Evolutionary conservation across 352 stramenopile genomes (phyloP), one percentile per base, ranked within the genome.

Genomic region (Phytophthora pini): DNA sequence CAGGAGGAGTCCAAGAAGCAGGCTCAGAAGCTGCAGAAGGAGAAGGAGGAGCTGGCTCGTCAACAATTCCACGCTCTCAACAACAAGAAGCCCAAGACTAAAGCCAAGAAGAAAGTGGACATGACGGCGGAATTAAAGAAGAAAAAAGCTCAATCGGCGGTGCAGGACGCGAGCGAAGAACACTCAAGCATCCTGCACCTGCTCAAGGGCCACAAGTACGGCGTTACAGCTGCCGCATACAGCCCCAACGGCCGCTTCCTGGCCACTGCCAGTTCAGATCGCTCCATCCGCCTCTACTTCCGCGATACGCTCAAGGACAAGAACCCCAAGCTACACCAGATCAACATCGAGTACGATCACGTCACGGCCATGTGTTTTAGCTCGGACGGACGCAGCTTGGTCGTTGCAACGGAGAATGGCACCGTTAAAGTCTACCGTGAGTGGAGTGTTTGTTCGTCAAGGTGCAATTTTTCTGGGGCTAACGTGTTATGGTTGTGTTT

Each of bases 301-400:
- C 81, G 86, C 44, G 86, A 91, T 6, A 77, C 74, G 17, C 67
- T 94, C 13, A 71, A 69, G 8, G 78, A 88, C 53, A 87, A 90
- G 59, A 88, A 87, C 63, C 68, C 79, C 13, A 79, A 79, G 29
- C 54, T 79, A 32, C 81, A 91, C 46, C 68, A 76, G 24, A 91
- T 94, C 61, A 82, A 77, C 41, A 87, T 91, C 29, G 84, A 92
- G 63, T 94, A 93, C 59, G 86, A 94, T 48, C 80, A 94, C 53
- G 86, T 67, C 2, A 92, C 86, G 0, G 82, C 86, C 7, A 77
- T 92, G 62, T 84, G 63, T 34, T 94, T 94, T 51, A 93, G 84
- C 63, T 87, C 77, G 0, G 86, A 94, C 38, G 86, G 86, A 47
- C 83, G 85, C 29, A 89, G 68, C 53, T 63, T 94, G 61, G 84